Conservation (phyloP, 495 filamentous ascomycete genomes). For the Tuber magnatum region DNA sequence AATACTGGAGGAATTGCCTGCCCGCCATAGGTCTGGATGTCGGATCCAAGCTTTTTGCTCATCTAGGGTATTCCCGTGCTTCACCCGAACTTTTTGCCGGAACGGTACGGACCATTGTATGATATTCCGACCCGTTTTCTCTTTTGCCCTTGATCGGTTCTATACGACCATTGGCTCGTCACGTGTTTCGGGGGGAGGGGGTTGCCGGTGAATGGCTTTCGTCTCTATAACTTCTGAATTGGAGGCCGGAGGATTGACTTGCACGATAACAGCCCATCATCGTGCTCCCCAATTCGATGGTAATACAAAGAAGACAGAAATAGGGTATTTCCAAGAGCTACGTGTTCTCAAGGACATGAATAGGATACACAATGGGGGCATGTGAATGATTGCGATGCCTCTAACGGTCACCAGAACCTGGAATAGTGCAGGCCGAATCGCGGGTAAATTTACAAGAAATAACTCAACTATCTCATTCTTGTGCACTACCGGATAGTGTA, state of each 20-base stretch:
- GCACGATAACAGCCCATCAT: not conserved
- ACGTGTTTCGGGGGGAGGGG: not conserved
- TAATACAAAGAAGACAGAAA: not conserved
- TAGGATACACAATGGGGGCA: not conserved
- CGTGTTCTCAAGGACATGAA: not conserved
- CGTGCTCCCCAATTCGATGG: not conserved
- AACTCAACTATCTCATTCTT: not conserved
- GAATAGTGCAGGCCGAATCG: not conserved
- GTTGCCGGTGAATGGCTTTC: not conserved
- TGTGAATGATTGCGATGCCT: not conserved
- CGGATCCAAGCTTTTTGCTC: not conserved
- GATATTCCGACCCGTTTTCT: not conserved
- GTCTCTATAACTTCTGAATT: not conserved
- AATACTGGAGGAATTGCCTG: no score
- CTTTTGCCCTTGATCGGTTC: not conserved
- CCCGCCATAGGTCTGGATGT: no score
- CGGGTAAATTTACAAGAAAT: not conserved
- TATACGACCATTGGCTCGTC: not conserved
- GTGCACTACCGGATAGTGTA: not conserved
- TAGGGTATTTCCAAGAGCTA: not conserved
- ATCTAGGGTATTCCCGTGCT: not conserved
- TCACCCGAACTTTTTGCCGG: not conserved
- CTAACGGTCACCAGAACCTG: no score
- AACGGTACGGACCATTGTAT: not conserved
- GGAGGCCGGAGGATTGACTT: not conserved